Conservation (phyloP, 768 basidiomycete species). For the Mycena capillaripes region DNA sequence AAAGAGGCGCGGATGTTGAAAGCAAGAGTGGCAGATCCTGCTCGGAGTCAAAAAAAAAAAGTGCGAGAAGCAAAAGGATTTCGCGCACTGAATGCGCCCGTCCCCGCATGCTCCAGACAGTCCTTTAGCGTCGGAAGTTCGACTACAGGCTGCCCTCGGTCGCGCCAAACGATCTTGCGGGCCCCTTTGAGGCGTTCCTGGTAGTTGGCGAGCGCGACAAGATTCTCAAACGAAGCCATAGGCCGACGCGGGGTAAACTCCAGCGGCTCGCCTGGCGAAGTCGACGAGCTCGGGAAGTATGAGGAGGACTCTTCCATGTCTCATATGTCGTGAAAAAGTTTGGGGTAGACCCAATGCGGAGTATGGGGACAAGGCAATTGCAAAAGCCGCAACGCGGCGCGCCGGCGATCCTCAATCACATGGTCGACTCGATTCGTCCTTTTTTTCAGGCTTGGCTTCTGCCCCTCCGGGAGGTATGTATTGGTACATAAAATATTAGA, state of each 20-base stretch:
- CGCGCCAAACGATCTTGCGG: constrained; percentile 87
- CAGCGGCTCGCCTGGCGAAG: constrained; percentile 10
- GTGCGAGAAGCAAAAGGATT: background rate
- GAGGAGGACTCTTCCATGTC: constrained; percentile 7
- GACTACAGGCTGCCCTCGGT: constrained; percentile 82
- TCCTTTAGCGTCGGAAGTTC: constrained; percentile 75
- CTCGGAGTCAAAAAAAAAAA: constrained; percentile 5
- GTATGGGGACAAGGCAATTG: background rate
- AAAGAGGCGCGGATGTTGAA: constrained; percentile 88
- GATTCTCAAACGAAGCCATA: constrained; percentile 87
- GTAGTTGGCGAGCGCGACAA: constrained; percentile 88
- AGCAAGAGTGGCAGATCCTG: constrained; percentile 87
- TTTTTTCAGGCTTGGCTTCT: no score
- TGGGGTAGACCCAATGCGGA: constrained; percentile 1
- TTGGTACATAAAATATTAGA: no score
- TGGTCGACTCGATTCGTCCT: background rate
- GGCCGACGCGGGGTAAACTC: constrained; percentile 49
- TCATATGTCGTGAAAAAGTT: constrained; percentile 4
- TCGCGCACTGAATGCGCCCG: constrained; percentile 80
- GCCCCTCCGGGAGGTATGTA: no score
- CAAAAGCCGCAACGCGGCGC: background rate
- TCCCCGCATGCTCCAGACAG: constrained; percentile 78
- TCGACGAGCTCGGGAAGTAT: constrained; percentile 5
- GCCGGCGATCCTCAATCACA: background rate
- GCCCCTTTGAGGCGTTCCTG: constrained; percentile 82